Percentiles rank a stretch among this genome's conserved stretches.
Evolutionary conservation across 805 yeast species (phyloP).

Genomic region (Candida ovalis): DNA sequence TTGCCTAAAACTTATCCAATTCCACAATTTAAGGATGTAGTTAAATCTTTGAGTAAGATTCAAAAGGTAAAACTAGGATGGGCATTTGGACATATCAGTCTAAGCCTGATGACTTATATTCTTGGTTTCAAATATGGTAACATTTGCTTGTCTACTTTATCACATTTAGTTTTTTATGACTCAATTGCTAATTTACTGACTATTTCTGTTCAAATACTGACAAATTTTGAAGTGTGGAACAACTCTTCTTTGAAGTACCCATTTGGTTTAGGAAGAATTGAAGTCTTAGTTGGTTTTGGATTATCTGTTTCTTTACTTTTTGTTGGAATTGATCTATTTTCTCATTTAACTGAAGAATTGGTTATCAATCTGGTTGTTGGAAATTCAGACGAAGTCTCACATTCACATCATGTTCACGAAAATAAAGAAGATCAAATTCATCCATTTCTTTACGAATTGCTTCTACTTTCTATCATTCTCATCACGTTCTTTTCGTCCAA

Average conservation of each 20-base stretch:
- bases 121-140: slow-evolving; percentile 56
- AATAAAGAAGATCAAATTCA: slow-evolving; percentile 19
- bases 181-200: slow-evolving; percentile 70
- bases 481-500: slow-evolving; percentile 35
- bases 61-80: slow-evolving; percentile 60
- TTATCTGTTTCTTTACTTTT: slow-evolving; percentile 78
- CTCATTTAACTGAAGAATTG: slow-evolving; percentile 81
- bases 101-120: slow-evolving; percentile 54
- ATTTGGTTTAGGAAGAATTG: slow-evolving; percentile 89
- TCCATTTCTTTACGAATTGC: slow-evolving; percentile 27
- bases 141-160: slow-evolving; percentile 65
- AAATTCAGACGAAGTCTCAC: slow-evolving; percentile 22
- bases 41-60: slow-evolving; percentile 50
- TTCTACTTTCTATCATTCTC: slow-evolving; percentile 21
- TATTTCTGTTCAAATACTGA: slow-evolving; percentile 70
- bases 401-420: slow-evolving; percentile 29
- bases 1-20: slow-evolving; percentile 66
- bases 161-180: slow-evolving; percentile 87
- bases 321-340: slow-evolving; percentile 85
- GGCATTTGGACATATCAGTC: slow-evolving; percentile 52
- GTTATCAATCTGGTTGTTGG: slow-evolving; percentile 42
- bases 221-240: slow-evolving; percentile 93
- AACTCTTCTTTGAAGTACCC: slow-evolving; percentile 79
- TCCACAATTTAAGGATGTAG: slow-evolving; percentile 64
- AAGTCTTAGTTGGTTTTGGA: slow-evolving; percentile 85